These are phyloP conservation scores for Talaromyces marneffei DNA, from an alignment of 2,329 filamentous ascomycete species.

Conservation along the genomic window DNA sequence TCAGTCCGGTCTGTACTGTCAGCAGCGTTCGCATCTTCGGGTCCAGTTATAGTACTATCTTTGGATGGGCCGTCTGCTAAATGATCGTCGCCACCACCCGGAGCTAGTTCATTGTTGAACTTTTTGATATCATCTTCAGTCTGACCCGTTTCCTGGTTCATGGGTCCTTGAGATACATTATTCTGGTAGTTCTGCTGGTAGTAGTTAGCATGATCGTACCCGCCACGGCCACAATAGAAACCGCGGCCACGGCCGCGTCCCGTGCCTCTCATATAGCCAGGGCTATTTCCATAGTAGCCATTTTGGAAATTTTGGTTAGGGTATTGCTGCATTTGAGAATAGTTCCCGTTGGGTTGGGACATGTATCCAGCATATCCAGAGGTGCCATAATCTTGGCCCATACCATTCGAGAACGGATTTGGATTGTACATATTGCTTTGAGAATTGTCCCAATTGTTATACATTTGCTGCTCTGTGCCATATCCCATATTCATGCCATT, in stretches of 20 bases:
- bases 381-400: slow-evolving; percentile 77
- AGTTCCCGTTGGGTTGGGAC: slow-evolving; percentile 71
- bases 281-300: slow-evolving; percentile 72
- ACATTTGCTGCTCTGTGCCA: slow-evolving; percentile 54
- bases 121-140: slow-evolving; percentile 21
- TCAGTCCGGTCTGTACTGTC: neutral
- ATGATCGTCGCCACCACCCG: slow-evolving; percentile 29
- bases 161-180: slow-evolving; percentile 26
- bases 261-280: slow-evolving; percentile 59
- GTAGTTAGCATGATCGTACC: slow-evolving; percentile 32
- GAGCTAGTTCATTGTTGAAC: slow-evolving; percentile 30
- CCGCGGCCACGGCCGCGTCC: slow-evolving; percentile 59
- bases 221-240: slow-evolving; percentile 36
- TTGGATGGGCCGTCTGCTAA: slow-evolving; percentile 23
- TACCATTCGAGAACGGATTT: slow-evolving; percentile 68
- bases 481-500: slow-evolving; percentile 69
- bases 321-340: slow-evolving; percentile 54
- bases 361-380: slow-evolving; percentile 64
- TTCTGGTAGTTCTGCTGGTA: slow-evolving; percentile 29
- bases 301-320: slow-evolving; percentile 62
- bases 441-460: slow-evolving; percentile 75
- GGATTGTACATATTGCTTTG: slow-evolving; percentile 68
- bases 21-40: neutral
- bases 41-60: slow-evolving; percentile 12
- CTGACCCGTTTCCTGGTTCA: slow-evolving; percentile 17